Conservation (phyloP, 345 rosid genomes). For the Erysimum cheiranthoides region DNA sequence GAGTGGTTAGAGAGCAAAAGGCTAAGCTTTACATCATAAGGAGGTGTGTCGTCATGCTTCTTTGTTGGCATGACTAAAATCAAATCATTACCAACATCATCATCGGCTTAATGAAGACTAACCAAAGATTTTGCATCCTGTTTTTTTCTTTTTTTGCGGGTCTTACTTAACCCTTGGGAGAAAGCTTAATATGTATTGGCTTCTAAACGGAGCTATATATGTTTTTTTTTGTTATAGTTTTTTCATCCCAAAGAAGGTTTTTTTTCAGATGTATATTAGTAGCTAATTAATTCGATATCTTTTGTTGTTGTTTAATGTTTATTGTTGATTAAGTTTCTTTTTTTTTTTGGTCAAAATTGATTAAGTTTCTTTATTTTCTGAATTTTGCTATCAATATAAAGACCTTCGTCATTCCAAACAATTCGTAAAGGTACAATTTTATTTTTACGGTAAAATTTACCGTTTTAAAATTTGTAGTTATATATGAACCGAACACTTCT, state of each 20-base stretch:
- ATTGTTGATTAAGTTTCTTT: neutral
- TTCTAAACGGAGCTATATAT: constrained; percentile 26
- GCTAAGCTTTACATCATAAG: constrained; percentile 83
- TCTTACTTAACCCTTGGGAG: constrained; percentile 35
- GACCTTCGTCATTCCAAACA: neutral
- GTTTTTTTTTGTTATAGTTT: constrained; percentile 13
- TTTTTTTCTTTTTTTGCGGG: neutral
- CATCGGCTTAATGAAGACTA: constrained; percentile 32
- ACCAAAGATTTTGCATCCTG: constrained; percentile 2
- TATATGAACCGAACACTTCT: neutral
- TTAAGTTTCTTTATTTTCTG: constrained; percentile 14
- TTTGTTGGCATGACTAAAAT: constrained; percentile 76
- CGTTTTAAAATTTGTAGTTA: neutral
- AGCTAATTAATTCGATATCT: constrained; percentile 8
- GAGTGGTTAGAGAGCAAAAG: constrained; percentile 78
- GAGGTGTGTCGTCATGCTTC: constrained; percentile 87
- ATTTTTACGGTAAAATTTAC: neutral
- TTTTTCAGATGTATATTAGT: constrained; percentile 35
- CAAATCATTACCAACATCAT: constrained; percentile 14
- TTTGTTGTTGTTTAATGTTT: neutral
- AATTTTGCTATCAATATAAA: neutral
- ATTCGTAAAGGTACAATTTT: neutral
- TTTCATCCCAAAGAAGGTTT: constrained; percentile 30
- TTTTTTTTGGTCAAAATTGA: too few species aligned
- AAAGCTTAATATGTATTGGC: constrained; percentile 33